Evolutionary conservation across 371 early-diverging fungal genomes (phyloP).

Genomic region (Mortierella sp.): DNA sequence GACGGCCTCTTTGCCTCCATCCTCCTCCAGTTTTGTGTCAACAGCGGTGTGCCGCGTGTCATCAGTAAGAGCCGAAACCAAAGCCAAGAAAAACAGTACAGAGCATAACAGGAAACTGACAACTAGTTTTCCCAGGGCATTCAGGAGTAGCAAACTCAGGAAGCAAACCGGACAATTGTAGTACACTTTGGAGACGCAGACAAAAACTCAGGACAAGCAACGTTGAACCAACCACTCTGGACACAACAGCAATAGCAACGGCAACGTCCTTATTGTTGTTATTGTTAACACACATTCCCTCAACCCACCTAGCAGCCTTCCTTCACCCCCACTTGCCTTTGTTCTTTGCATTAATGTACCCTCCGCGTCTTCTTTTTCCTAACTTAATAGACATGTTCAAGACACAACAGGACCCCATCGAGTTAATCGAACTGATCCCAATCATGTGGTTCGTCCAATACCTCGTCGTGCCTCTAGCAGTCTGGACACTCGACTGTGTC

Average conservation of each 20-base stretch:
- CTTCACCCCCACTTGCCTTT: neutral
- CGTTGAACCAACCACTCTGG: neutral
- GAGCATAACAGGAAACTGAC: neutral
- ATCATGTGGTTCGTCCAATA: slow-evolving; percentile 9
- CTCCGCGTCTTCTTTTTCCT: neutral
- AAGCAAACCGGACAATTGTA: too few relatives aligned
- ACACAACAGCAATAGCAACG: neutral
- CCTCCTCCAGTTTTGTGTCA: slow-evolving; percentile 6
- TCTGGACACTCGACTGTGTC: neutral
- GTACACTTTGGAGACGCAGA: too few relatives aligned
- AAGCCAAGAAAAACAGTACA: neutral
- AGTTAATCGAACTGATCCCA: neutral
- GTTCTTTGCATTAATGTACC: neutral
- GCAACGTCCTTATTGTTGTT: too few relatives aligned
- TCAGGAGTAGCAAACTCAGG: neutral
- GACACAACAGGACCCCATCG: neutral
- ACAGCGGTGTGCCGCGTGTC: slow-evolving; percentile 13
- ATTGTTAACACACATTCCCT: too few relatives aligned
- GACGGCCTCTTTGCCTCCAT: slow-evolving; percentile 13
- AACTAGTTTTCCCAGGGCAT: neutral
- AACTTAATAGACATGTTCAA: neutral
- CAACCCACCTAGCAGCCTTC: neutral
- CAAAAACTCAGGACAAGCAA: neutral
- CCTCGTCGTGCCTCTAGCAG: neutral
- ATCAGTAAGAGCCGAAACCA: neutral